A percentile compares a stretch with the other conserved stretches of the same genome.
phyloP scores from a whole-genome alignment of 176 grass and related monocot genomes.

The Oryza rufipogon region DNA sequence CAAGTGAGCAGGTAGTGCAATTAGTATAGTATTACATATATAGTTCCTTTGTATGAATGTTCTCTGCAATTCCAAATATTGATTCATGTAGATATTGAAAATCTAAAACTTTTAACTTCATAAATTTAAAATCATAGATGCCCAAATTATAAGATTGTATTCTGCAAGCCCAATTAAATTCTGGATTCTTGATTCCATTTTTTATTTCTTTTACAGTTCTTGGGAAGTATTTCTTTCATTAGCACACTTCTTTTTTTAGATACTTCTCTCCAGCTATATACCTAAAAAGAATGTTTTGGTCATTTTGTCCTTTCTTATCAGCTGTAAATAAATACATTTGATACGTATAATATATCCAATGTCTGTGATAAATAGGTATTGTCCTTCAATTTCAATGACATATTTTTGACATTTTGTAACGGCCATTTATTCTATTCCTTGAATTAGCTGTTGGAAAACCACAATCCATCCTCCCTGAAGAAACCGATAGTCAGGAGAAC shows the following conservation, averaged over 20 bases:
- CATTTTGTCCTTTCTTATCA: not conserved
- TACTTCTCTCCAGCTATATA: not conserved
- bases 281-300: not conserved
- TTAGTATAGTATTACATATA: not conserved
- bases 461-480: slow-evolving; percentile 86
- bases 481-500: slow-evolving; percentile 49
- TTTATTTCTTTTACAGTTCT: not conserved
- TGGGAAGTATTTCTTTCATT: not conserved
- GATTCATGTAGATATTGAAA: not conserved
- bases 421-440: slow-evolving; percentile 28
- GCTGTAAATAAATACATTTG: not conserved
- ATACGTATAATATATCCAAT: not conserved
- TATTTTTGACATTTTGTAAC: slow-evolving; percentile 7
- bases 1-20: not conserved
- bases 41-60: not conserved
- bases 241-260: not conserved
- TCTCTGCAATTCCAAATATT: not conserved
- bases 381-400: not conserved
- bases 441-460: slow-evolving; percentile 81
- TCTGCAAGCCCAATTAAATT: not conserved
- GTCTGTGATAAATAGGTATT: slow-evolving; percentile 14
- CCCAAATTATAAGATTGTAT: not conserved
- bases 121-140: not conserved
- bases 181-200: not conserved
- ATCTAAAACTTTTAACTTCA: not conserved